phyloP scores from a whole-genome alignment of 2,329 filamentous ascomycete genomes.

The Trichoderma sp. region DNA sequence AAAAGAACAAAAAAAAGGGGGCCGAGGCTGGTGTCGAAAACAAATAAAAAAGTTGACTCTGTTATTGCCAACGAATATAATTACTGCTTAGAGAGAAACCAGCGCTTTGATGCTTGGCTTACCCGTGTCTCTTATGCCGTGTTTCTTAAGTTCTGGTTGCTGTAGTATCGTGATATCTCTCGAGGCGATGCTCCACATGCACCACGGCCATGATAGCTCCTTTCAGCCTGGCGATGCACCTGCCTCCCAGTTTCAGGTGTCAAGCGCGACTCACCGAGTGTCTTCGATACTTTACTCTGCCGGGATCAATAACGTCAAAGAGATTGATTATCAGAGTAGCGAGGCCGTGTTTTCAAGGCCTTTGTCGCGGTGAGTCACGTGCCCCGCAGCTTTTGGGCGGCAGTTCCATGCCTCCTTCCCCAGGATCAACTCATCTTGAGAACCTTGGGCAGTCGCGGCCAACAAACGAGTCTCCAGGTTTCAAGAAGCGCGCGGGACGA shows the following conservation, averaged over 20 bases:
- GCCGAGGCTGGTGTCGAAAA: constrained; percentile 19
- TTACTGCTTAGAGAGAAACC: neutral
- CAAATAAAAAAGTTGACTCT: constrained; percentile 34
- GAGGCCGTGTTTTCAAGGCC: neutral
- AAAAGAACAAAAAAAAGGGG: constrained; percentile 28
- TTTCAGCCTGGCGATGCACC: neutral
- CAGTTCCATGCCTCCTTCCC: neutral
- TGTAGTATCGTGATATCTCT: neutral
- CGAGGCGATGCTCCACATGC: neutral
- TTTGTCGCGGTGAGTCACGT: neutral
- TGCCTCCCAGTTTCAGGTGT: neutral
- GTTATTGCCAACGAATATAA: constrained; percentile 32
- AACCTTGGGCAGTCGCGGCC: neutral
- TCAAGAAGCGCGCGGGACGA: neutral
- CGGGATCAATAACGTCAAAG: neutral
- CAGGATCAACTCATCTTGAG: neutral
- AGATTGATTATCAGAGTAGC: neutral
- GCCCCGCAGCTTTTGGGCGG: neutral
- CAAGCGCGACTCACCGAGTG: neutral
- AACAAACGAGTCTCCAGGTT: neutral
- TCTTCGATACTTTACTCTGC: neutral
- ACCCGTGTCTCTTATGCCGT: neutral
- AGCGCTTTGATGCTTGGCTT: neutral
- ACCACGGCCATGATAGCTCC: neutral
- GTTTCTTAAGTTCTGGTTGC: neutral